Base-by-base conservation (phyloP, 179 eudicot genomes). In the Patellifolia procumbens region DNA sequence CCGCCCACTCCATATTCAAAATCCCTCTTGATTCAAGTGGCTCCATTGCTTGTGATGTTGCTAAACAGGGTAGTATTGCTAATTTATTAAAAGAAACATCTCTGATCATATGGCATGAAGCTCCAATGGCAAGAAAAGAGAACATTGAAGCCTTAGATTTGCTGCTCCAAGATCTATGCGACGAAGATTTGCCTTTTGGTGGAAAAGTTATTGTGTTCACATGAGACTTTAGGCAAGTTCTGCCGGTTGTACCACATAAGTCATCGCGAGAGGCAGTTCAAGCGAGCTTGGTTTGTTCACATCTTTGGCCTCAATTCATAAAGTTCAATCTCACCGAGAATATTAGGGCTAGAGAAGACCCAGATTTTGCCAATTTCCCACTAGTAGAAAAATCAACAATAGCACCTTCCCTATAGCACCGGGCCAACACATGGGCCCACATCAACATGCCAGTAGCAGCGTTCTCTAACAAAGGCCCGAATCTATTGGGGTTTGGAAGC, bases 81-180 rank as follows among this genome's bases (percentile, higher is more conserved):
- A 1, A 22, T 2, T 17, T 49, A 0, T 28, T 69, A 28, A 46
- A 10, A 7, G 37, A 28, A 24, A 13, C 73, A 3, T 11, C 55
- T 28, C n/a, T 48, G 1, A 68, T 68, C 5, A 68, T 68, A 7
- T 68, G 59, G 73, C 58, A 68, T 45, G 58, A 68, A n/a, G 58
- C 73, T 45, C 12, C 73, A 7, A 68, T 68, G 59, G 8, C 56
- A 0, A 46, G 15, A 1, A 22, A n/a, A 29, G 20, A 46, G 7
- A 46, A 24, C 29, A 19, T 68, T 5, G 39, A 68, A 7, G 26
- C 56, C 15, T 15, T 68, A 1, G 37, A 56, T 56, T 4, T 56
- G 12, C 29, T 56, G 7, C 29, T 56, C 17, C 1, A 19, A 7
- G 37, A 48, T 4, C 16, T 68, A 1, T 10, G 28, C 5, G 19